Evolutionary conservation across 139 green algal species (phyloP), one percentile per base, ranked within the genome.

Genomic region (Spirogloea muscicola): DNA sequence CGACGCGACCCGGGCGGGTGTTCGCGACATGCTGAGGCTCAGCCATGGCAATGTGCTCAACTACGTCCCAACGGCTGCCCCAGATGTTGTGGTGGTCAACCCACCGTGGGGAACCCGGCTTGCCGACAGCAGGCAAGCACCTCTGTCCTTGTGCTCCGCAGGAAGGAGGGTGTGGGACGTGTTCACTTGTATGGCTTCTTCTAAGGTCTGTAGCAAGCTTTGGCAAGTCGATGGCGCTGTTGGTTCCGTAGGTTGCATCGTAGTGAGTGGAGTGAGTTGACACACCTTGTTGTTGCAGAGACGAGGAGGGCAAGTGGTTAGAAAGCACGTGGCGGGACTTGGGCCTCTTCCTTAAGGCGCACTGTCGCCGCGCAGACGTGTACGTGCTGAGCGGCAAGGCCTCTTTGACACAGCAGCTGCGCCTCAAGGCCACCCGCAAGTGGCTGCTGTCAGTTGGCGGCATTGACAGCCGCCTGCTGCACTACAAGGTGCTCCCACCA

Each of bases 71-170:
- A 13, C 88, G 83, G 7, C 41, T 74, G 18, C 29, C 6, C 90
- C 90, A 0, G 43, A 34, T 9, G 55, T 94, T 42, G 90, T 95
- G 10, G 85, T 96, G 0, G 81, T 65, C 39, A 97, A 97, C 84
- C 92, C 92, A 1, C 92, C 92, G 2, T 97, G 92, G 92, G 92
- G 92, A 29, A 42, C 68, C 31, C 82, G 90, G 2, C 69, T 95
- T 64, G 38, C 49, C 0, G 51, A 76, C 3, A 76, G 31, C 5
- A 76, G 67, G 67, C 42, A 31, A n/a, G 67, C 4, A 36, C 13
- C 43, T 13, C 43, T n/a, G n/a, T n/a, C n/a, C n/a, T n/a, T n/a
- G n/a, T n/a, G n/a, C n/a, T n/a, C n/a, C n/a, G n/a, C n/a, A n/a
- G n/a, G n/a, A n/a, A n/a, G n/a, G n/a, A n/a, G n/a, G n/a, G n/a